Base-by-base conservation (phyloP, 2,329 filamentous ascomycete species). In the Sarocladium kiliense region DNA sequence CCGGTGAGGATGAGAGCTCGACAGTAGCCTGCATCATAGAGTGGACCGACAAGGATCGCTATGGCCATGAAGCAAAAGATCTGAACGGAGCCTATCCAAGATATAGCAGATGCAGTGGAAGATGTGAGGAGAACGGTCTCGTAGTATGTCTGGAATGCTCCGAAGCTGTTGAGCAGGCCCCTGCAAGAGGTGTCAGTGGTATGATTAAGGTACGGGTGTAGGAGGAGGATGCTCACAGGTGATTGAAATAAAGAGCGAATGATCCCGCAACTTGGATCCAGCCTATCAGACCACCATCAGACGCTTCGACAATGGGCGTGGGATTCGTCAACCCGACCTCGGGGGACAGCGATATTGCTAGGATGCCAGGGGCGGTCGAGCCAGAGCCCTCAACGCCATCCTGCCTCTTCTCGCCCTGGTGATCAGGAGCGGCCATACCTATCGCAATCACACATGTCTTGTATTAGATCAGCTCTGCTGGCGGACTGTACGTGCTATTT, bases 111-210 rank as follows among this genome's bases (percentile, higher is more conserved):
- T 1, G 73, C 62, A 1, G 68, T 67, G 18, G 62, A 61, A 14
- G 57, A 44, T 9, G 55, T 57, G 16, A 74, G 66, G 11, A 73
- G 64, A 1, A 63, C 62, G 1, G 64, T 63, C 59, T 73, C 68
- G 58, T 76, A 76, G 63, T 73, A 77, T 3, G 70, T 71, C 58
- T 77, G 73, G 62, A 72, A 78, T 2, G 74, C 72, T 34, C 74
- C 75, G 54, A 73, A 77, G n/a, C 66, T 70, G 61, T 74, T 76
- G 55, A 76, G 65, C 16, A 71, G 59, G n/a, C 69, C 68, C 51
- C 65, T 60, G n/a, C 18, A 25, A 25, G 21, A 44, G 30, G 6
- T 41, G n/a, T 41, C 18, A 41, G 37, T 18, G 37, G 37, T 41
- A 19, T 11, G n/a, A 11, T 19, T 12, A 11, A 6, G n/a, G n/a